These are phyloP conservation scores for Brasenia schreberi DNA, from an alignment of 164 flowering plant species.

Conservation along the genomic window DNA sequence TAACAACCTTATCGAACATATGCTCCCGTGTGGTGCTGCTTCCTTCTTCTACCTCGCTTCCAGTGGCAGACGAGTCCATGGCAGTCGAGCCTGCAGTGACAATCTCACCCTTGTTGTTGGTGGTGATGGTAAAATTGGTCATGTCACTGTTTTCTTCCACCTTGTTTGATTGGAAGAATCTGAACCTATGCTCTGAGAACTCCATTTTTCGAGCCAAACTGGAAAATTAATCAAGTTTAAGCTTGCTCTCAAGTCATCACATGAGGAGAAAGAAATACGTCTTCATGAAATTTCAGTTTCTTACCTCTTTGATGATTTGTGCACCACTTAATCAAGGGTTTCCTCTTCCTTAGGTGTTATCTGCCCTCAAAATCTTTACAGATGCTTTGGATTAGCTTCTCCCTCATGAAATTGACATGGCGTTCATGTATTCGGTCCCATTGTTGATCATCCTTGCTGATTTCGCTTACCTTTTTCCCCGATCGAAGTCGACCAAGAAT, in stretches of 20 bases:
- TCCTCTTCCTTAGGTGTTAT: not conserved
- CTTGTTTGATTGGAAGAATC: not conserved
- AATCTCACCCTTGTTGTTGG: not conserved
- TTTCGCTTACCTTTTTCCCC: not conserved
- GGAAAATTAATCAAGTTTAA: not conserved
- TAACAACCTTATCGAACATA: constrained; percentile 94
- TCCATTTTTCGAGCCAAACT: not conserved
- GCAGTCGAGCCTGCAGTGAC: not conserved
- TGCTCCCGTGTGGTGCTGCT: constrained; percentile 47
- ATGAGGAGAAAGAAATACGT: not conserved
- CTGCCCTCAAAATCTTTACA: not conserved
- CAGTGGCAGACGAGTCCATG: not conserved
- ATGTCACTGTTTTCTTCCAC: not conserved
- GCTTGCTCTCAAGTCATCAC: not conserved
- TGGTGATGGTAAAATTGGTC: not conserved
- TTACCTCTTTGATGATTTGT: not conserved
- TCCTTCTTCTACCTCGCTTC: not conserved
- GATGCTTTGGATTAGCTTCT: not conserved
- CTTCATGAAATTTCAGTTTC: not conserved
- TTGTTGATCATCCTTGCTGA: not conserved
- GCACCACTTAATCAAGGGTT: not conserved
- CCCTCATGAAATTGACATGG: not conserved
- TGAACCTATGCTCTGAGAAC: not conserved
- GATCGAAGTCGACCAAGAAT: not conserved
- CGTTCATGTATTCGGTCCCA: not conserved